phyloP scores from a whole-genome alignment of 2,329 filamentous ascomycete species.

The Lecanicillium sp. region DNA sequence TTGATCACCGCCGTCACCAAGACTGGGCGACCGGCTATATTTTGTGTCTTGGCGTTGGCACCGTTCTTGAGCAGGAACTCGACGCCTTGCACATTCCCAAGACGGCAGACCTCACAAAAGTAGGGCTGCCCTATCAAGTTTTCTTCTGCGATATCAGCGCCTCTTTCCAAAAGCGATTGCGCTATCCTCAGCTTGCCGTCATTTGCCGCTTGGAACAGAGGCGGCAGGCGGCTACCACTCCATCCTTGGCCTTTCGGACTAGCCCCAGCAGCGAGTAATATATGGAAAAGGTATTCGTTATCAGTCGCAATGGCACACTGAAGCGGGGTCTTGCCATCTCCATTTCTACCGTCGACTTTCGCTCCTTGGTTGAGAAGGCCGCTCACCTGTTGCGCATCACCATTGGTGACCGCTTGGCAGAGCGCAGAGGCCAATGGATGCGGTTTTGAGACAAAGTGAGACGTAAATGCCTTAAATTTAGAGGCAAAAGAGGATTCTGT shows the following conservation, averaged over 20 bases:
- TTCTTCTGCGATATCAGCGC: conserved; percentile 22
- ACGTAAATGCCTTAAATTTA: conserved; percentile 27
- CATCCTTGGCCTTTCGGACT: conserved; percentile 14
- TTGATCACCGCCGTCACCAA: neutral
- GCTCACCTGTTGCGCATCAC: conserved; percentile 24
- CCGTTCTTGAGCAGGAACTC: neutral
- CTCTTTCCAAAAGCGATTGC: conserved; percentile 18
- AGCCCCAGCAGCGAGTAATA: conserved; percentile 25
- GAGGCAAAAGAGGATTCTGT: conserved; percentile 21
- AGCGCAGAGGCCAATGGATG: conserved; percentile 29
- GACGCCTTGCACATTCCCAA: neutral
- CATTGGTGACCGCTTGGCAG: conserved; percentile 24
- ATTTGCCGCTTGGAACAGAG: conserved; percentile 24
- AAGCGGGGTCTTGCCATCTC: conserved; percentile 24
- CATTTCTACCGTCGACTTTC: conserved; percentile 28
- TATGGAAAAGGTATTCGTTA: conserved; percentile 21
- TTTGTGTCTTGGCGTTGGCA: neutral
- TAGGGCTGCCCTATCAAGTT: neutral
- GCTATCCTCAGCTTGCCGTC: conserved; percentile 20
- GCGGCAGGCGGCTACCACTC: conserved; percentile 15
- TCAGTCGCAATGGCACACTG: conserved; percentile 25
- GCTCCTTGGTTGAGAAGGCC: conserved; percentile 26
- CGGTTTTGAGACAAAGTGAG: conserved; percentile 23
- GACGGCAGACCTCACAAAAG: neutral
- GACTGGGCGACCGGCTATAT: neutral